Conservation (phyloP, 2,329 filamentous ascomycete genomes). For the Scytalidium sp. region DNA sequence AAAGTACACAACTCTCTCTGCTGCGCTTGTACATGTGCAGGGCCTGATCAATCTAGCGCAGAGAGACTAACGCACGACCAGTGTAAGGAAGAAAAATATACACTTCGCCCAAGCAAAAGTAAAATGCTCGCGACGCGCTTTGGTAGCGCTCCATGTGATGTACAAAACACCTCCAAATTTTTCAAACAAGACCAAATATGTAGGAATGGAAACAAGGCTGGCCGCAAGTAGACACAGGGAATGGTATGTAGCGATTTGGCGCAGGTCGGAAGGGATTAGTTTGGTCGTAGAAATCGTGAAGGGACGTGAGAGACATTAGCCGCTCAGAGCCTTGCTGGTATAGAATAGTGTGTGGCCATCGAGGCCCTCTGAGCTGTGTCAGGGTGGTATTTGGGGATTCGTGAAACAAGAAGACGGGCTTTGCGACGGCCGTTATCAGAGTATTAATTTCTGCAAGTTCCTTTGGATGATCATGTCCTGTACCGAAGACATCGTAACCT, state of each 20-base stretch:
- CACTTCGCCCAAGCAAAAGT: not conserved
- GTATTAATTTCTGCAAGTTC: slow-evolving; percentile 75
- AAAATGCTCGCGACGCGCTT: not conserved
- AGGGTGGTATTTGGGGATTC: not conserved
- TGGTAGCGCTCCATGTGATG: not conserved
- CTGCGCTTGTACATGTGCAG: not conserved
- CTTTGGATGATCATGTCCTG: slow-evolving; percentile 87
- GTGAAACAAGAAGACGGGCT: not conserved
- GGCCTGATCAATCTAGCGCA: not conserved
- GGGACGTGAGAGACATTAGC: not conserved
- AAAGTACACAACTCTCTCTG: not conserved
- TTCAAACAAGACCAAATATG: not conserved
- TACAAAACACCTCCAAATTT: not conserved
- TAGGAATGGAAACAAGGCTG: not conserved
- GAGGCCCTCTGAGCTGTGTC: not conserved
- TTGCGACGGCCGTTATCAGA: slow-evolving; percentile 41
- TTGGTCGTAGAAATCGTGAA: not conserved
- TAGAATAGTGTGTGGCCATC: no score
- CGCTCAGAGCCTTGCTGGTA: not conserved
- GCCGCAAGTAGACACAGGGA: not conserved
- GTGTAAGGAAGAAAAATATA: not conserved
- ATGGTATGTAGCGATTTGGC: not conserved
- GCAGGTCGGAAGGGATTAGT: not conserved
- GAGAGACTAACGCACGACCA: not conserved
- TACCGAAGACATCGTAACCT: slow-evolving; percentile 82